A percentile compares a stretch with the other conserved stretches of the same genome.
Conservation (phyloP, 306 rosid species). For the Cicer chorassanicum region DNA sequence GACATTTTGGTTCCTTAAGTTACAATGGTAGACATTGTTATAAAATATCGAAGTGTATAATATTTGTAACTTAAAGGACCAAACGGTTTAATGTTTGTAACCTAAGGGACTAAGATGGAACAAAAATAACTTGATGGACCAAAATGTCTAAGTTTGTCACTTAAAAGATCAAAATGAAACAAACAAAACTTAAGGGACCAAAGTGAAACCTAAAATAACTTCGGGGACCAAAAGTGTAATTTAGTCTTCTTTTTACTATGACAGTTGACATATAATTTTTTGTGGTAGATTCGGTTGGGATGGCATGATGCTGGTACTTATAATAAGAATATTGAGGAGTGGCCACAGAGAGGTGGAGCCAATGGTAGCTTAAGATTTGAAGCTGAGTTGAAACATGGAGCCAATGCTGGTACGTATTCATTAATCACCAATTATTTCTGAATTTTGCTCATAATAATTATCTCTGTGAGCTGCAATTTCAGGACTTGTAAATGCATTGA, state of each 20-base stretch:
- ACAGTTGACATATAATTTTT: constrained; percentile 12
- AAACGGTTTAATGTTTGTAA: no score
- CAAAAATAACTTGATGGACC: neutral
- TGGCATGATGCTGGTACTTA: constrained; percentile 99
- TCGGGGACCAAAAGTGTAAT: neutral
- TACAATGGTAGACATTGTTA: no score
- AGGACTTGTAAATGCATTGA: constrained; percentile 95
- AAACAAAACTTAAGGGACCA: neutral
- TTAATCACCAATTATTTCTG: constrained; percentile 20
- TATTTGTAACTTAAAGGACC: no score
- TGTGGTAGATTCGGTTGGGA: constrained; percentile 82
- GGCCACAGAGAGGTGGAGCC: constrained; percentile 96
- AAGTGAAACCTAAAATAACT: neutral
- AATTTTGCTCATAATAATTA: constrained; percentile 26
- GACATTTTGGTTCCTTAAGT: no score
- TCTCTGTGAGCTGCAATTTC: constrained; percentile 46
- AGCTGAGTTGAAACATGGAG: constrained; percentile 84
- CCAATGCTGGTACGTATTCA: constrained; percentile 83
- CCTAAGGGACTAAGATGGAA: no score
- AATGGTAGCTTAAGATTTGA: constrained; percentile 93
- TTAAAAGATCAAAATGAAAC: neutral
- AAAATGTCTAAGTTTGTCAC: neutral
- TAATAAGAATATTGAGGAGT: constrained; percentile 89
- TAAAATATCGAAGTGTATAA: no score
- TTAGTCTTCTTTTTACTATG: neutral